Evolutionary conservation across 192 early-diverging fungal genomes (phyloP).

Genomic region (Coemansia biformis): DNA sequence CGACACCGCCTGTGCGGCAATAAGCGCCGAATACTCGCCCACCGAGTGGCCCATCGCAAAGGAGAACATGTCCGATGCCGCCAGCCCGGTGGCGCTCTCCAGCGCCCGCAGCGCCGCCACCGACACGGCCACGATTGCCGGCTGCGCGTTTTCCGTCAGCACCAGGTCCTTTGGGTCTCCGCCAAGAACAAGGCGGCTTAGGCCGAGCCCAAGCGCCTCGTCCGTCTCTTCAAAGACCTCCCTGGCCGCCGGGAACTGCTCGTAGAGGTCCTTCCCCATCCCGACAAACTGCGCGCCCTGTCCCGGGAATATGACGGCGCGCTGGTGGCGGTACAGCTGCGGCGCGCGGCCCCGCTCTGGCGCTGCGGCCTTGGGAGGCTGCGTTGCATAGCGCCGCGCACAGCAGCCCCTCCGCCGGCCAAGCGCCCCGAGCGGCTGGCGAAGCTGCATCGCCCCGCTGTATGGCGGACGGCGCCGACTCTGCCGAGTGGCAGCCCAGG

Average conservation of each 20-base stretch:
- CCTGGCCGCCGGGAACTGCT: conserved; percentile 64
- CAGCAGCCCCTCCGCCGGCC: not conserved
- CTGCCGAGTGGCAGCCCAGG: too few species aligned
- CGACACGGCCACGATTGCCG: conserved; percentile 86
- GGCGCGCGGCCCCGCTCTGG: not conserved
- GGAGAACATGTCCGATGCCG: conserved; percentile 62
- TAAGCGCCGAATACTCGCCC: conserved; percentile 83
- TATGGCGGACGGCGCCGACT: too few species aligned
- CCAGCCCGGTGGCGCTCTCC: conserved; percentile 77
- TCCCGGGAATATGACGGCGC: conserved; percentile 52
- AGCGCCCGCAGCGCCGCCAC: conserved; percentile 80
- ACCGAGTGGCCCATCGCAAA: conserved; percentile 89
- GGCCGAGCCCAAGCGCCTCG: conserved; percentile 63
- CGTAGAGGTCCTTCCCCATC: conserved; percentile 88
- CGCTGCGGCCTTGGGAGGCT: not conserved
- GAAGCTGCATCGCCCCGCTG: too few species aligned
- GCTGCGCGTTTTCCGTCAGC: conserved; percentile 76
- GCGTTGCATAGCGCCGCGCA: not conserved
- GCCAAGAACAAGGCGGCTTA: conserved; percentile 81
- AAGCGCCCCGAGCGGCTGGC: too few species aligned
- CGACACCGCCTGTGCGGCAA: conserved; percentile 60
- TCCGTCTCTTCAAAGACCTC: conserved; percentile 88
- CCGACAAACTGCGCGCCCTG: conserved; percentile 84
- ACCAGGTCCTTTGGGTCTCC: conserved; percentile 68
- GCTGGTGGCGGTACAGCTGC: conserved; percentile 39